Evolutionary conservation across 768 basidiomycete genomes (phyloP), one percentile per base, ranked within the genome.

Genomic region (Lentinula raphanica): DNA sequence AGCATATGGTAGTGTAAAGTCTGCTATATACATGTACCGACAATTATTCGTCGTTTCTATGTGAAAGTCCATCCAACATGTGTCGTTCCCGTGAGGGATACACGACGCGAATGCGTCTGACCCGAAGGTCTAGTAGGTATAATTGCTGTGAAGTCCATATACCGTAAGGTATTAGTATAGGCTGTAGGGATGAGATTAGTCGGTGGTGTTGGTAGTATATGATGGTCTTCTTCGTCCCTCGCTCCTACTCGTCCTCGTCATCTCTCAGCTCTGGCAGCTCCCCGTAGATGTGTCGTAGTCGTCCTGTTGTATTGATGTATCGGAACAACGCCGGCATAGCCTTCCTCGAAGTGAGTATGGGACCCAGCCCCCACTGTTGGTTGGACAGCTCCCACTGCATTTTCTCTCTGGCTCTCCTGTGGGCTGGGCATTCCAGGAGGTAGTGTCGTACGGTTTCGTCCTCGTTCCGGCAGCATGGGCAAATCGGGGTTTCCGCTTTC

Each of bases 51-150:
- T 39, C 32, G n/a, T 39, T 9, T 39, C 38, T 39, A 13, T 40
- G 63, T 64, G 9, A 15, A n/a, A 5, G 38, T 39, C 12, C 38
- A 17, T 39, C 12, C 38, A 39, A 39, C 38, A 8, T 11, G 7
- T 39, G 38, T 39, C 38, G 38, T 39, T 39, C 38, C 38, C 38
- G 9, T 39, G 38, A 13, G 38, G 38, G 38, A 39, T 39, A 39
- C 66, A 67, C 45, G 61, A 51, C 45, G 66, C 66, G 5, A 67
- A 65, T 58, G 62, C 55, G 38, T 39, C 38, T 15, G 38, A 39
- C 38, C 38, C 38, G 38, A 39, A n/a, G 38, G 38, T 39, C 38
- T 15, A 2, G 9, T 11, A 13, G 38, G 12, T 39, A 39, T 39
- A 13, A 5, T 11, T 11, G 38, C 38, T 13, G 38, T 39, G 12